Percentiles rank a stretch among this genome's conserved stretches.
phyloP scores from a whole-genome alignment of 2,329 filamentous ascomycete genomes.

The Laburnicola sp. region DNA sequence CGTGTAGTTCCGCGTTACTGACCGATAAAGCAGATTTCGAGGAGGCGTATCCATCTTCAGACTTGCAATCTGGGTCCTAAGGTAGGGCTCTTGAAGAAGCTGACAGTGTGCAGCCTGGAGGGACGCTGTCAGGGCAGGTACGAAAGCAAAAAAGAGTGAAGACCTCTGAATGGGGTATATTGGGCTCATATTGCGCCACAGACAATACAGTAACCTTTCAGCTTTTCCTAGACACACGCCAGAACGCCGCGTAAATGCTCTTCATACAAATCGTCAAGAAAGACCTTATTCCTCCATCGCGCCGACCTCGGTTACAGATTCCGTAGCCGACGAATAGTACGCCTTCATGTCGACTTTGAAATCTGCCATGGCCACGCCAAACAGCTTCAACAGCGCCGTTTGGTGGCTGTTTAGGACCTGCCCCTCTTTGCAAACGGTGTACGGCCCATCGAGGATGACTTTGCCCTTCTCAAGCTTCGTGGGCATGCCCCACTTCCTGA shows the following conservation, averaged over 20 bases:
- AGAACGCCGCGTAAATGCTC: conserved; percentile 9
- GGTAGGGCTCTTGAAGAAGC: no score
- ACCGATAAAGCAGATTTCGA: no score
- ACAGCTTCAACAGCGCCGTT: conserved; percentile 90
- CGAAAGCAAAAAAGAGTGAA: background rate
- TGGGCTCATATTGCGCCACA: background rate
- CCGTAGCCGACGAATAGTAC: conserved; percentile 48
- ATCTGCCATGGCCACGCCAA: conserved; percentile 86
- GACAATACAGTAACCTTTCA: background rate
- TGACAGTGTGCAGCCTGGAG: no score
- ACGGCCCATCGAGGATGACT: conserved; percentile 73
- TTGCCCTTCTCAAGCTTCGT: conserved; percentile 86
- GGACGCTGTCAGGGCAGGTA: no score
- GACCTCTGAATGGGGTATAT: conserved; percentile 11
- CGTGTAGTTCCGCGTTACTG: no score
- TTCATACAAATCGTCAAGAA: background rate
- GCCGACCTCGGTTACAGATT: conserved; percentile 56
- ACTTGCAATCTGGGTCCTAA: no score
- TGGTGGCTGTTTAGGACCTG: conserved; percentile 86
- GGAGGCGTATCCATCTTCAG: no score
- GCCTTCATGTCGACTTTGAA: conserved; percentile 82
- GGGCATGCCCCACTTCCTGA: conserved; percentile 86
- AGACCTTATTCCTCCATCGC: conserved; percentile 49
- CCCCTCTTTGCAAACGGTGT: conserved; percentile 81
- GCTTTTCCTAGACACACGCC: conserved; percentile 6